These are phyloP conservation scores for Arachis monticola DNA, from an alignment of 331 rosid species.

Conservation along the genomic window DNA sequence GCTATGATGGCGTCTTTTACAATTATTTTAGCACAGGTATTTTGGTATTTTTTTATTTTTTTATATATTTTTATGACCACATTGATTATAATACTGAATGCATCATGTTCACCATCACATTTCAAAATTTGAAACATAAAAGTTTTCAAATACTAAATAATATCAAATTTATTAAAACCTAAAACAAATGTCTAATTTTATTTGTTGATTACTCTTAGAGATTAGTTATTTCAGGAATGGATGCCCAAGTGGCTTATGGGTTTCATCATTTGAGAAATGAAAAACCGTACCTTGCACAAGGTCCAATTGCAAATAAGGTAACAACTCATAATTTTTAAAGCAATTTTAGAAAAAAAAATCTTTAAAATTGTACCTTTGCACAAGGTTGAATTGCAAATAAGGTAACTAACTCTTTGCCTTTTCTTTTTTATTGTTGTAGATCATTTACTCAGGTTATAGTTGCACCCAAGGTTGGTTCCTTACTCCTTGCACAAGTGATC, in stretches of 20 bases:
- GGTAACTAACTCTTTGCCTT: too few relatives aligned
- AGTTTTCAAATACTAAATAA: background rate
- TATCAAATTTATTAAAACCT: background rate
- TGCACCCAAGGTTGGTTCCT: slow-evolving; percentile 85
- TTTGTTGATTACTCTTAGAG: background rate
- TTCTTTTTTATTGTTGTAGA: slow-evolving; percentile 42
- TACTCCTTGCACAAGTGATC: slow-evolving; percentile 66
- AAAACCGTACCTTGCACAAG: slow-evolving; percentile 94
- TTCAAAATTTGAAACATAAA: background rate
- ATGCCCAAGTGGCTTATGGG: slow-evolving; percentile 97
- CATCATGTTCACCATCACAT: background rate
- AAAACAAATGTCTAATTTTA: background rate
- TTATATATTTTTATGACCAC: slow-evolving; percentile 14
- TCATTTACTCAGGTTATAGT: slow-evolving; percentile 74
- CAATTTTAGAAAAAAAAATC: too few relatives aligned
- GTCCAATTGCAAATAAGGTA: slow-evolving; percentile 96
- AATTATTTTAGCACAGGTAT: slow-evolving; percentile 95
- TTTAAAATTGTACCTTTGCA: too few relatives aligned
- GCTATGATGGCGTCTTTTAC: slow-evolving; percentile 89
- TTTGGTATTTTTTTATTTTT: slow-evolving; percentile 17
- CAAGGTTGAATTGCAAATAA: too few relatives aligned
- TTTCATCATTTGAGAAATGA: slow-evolving; percentile 94
- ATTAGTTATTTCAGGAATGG: slow-evolving; percentile 81
- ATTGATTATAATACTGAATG: background rate
- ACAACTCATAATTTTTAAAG: background rate